Base-by-base conservation (phyloP, 2,329 filamentous ascomycete genomes). In the Scedosporium apiospermum region DNA sequence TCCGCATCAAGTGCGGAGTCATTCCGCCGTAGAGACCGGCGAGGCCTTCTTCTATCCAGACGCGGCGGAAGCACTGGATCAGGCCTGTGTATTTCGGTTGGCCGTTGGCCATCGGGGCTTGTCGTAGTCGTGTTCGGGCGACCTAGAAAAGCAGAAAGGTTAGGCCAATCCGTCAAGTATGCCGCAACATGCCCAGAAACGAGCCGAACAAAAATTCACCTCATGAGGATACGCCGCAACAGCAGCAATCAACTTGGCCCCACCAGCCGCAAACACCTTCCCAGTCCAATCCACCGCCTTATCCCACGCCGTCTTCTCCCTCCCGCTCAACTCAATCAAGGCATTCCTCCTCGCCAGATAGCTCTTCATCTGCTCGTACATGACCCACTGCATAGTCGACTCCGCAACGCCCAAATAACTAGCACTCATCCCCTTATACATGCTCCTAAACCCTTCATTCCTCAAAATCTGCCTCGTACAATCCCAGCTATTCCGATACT, bases 281-380 rank as follows among this genome's bases (percentile, higher is more conserved):
- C 92, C 91, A 21, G 87, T 88, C 87, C 88, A 93, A 66, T 88
- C 82, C 42, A 96, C 82, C 0, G 86, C 85, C 64, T 84, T 80
- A 69, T 97, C 93, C 87, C 88, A 91, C 67, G 80, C 75, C 4
- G 78, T 90, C 72, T 84, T 87, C 44, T 82, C 77, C 55, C 86
- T 79, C 1, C 89, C 88, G 77, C 74, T 86, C 68, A 66, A 76
- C 65, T 72, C 79, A 58, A 84, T 80, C 60, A 75, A 77, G 68
- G 80, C 81, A 73, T 89, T 88, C 64, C 91, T 80, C 55, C 77
- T 76, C 57, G 82, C 84, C 41, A 97, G 77, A n/a, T 80, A 80
- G 26, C 83, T 79, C 81, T 97, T 98, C 80, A 96, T 87, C 74
- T 93, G 89, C 77, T 98, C 93, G 75, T 97, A 98, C 68, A 97